phyloP scores from a whole-genome alignment of 192 early-diverging fungal genomes.

The Geranomyces variabilis region DNA sequence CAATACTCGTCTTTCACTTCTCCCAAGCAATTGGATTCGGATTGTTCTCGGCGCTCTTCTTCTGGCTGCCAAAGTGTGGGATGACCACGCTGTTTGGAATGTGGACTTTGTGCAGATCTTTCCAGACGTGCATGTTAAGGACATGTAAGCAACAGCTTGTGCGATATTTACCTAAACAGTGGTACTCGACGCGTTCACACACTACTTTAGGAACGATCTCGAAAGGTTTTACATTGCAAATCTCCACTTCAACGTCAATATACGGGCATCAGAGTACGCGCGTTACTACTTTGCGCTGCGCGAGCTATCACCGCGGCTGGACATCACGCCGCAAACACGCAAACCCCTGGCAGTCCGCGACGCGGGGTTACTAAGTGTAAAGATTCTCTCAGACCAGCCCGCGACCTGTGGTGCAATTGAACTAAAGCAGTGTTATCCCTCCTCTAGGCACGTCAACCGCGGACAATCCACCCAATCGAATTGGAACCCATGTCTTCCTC shows the following conservation, averaged over 20 bases:
- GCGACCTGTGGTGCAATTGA: neutral
- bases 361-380: neutral
- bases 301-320: constrained; percentile 38
- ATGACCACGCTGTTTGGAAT: constrained; percentile 86
- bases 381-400: neutral
- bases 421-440: neutral
- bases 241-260: constrained; percentile 68
- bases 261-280: constrained; percentile 68
- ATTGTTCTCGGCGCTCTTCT: constrained; percentile 64
- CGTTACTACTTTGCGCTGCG: constrained; percentile 66
- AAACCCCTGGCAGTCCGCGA: constrained; percentile 1
- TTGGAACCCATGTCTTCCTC: neutral
- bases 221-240: constrained; percentile 67
- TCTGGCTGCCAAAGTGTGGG: constrained; percentile 86
- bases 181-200: neutral
- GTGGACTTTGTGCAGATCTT: constrained; percentile 79
- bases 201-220: constrained; percentile 59
- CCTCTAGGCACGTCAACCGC: constrained; percentile 1
- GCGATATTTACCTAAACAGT: neutral
- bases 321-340: neutral
- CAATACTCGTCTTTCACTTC: constrained; percentile 59
- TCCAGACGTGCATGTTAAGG: constrained; percentile 66
- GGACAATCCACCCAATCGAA: neutral
- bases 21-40: constrained; percentile 58
- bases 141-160: constrained; percentile 56